A percentile compares a stretch with the other conserved stretches of the same genome.
Conservation (phyloP, 345 rosid genomes). For the Fremontodendron californicum region DNA sequence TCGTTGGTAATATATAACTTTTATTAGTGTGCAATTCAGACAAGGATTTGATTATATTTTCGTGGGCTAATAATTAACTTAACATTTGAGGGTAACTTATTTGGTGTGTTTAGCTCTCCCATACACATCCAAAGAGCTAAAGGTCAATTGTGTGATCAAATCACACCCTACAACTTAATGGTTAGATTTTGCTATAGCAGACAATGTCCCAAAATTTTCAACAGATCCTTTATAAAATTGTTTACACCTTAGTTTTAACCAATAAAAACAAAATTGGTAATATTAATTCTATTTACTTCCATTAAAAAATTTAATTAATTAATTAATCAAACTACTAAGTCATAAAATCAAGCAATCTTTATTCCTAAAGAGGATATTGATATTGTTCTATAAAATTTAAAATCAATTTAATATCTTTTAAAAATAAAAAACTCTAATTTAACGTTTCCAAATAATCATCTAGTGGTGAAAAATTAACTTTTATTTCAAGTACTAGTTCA, state of each 20-base stretch:
- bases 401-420: too few relatives aligned
- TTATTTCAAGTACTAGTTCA: too few relatives aligned
- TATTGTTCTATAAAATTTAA: too few relatives aligned
- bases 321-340: background rate
- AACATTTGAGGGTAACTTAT: background rate
- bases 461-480: too few relatives aligned
- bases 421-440: background rate
- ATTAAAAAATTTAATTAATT: background rate
- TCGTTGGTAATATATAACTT: too few relatives aligned
- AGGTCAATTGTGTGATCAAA: background rate
- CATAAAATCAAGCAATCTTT: conserved; percentile 30
- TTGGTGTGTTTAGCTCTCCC: background rate
- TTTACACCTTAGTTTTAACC: background rate
- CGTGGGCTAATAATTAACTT: background rate
- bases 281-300: background rate
- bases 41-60: too few relatives aligned
- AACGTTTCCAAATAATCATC: too few relatives aligned
- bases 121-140: background rate
- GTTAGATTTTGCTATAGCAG: background rate
- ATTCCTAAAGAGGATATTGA: too few relatives aligned
- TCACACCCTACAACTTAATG: background rate
- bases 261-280: background rate
- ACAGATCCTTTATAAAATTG: background rate
- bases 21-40: too few relatives aligned
- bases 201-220: background rate